phyloP scores from a whole-genome alignment of 257 asterid species.

The Solanum pinnatisectum region DNA sequence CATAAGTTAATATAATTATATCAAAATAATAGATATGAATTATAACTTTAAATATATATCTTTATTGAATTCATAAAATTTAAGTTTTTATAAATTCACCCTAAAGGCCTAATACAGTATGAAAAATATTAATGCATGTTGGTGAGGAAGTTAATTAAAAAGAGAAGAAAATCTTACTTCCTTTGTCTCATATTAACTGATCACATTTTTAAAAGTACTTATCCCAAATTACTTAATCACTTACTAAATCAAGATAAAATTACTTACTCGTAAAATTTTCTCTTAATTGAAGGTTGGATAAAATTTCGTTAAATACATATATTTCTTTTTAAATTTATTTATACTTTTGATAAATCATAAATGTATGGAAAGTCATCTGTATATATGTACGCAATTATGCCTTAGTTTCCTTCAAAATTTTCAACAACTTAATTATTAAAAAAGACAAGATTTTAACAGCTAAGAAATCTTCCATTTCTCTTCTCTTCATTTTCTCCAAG shows the following conservation, averaged over 20 bases:
- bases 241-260: no score
- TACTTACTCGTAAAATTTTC: no score
- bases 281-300: background rate
- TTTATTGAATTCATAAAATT: background rate
- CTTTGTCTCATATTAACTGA: no score
- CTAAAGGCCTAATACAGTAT: background rate
- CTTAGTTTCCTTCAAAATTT: background rate
- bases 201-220: no score
- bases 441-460: background rate
- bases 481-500: no score
- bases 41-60: background rate
- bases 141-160: no score
- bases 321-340: no score
- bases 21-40: background rate
- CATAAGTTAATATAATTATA: background rate
- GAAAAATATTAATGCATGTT: no score
- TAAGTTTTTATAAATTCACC: background rate
- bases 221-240: no score
- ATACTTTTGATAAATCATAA: background rate
- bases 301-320: background rate
- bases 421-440: background rate
- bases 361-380: background rate
- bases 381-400: background rate
- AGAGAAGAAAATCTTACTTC: no score
- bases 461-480: background rate